phyloP scores from a whole-genome alignment of 257 asterid genomes.

The Nicotiana tabacum region DNA sequence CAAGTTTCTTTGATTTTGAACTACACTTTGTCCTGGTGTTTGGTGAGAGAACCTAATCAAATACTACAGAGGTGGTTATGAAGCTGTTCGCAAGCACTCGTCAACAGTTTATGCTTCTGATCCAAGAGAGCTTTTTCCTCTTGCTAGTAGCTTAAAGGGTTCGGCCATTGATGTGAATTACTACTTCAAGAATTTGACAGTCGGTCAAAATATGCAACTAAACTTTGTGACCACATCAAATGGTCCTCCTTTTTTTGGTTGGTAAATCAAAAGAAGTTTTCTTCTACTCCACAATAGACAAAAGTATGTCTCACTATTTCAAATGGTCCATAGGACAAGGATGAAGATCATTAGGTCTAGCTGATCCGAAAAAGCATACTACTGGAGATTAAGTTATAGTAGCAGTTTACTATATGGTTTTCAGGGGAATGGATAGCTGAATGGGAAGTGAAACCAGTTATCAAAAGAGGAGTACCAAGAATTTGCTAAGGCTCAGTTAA shows the following conservation, averaged over 20 bases:
- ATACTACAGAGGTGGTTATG: slow-evolving; percentile 43
- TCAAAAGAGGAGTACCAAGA: slow-evolving; percentile 42
- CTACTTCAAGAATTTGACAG: slow-evolving; percentile 20
- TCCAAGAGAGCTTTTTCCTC: slow-evolving; percentile 38
- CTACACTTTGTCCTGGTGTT: slow-evolving; percentile 39
- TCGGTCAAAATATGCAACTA: slow-evolving; percentile 26
- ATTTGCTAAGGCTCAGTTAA: slow-evolving; percentile 42
- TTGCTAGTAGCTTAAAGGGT: slow-evolving; percentile 32
- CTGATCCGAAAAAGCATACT: no score
- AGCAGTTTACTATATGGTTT: neutral
- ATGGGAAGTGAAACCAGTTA: slow-evolving; percentile 41
- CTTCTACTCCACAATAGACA: no score
- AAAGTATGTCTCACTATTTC: no score
- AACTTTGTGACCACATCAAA: slow-evolving; percentile 31
- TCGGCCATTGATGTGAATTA: slow-evolving; percentile 54
- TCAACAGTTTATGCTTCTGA: slow-evolving; percentile 25
- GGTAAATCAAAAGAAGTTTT: slow-evolving; percentile 24
- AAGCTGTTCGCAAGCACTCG: slow-evolving; percentile 25
- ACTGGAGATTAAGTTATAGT: no score
- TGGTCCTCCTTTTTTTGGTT: slow-evolving; percentile 39
- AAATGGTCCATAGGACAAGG: no score
- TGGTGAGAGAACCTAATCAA: slow-evolving; percentile 26
- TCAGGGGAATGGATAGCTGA: slow-evolving; percentile 71
- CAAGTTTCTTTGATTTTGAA: slow-evolving; percentile 52
- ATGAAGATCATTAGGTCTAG: no score